These are phyloP conservation scores for Fusarium dimerum DNA, from an alignment of 2,329 filamentous ascomycete species.

Conservation along the genomic window DNA sequence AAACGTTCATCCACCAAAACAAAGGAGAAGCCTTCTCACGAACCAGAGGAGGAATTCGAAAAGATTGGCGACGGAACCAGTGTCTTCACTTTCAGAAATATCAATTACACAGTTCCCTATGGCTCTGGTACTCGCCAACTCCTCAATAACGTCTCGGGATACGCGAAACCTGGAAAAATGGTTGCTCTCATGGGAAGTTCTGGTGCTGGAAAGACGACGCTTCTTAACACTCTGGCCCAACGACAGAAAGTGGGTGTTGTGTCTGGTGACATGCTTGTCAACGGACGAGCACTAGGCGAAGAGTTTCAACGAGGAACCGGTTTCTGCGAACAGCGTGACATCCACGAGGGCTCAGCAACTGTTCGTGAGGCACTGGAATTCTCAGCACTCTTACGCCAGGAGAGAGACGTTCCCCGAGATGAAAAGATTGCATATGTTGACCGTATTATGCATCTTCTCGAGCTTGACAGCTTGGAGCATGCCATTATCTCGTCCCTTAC, in stretches of 20 bases:
- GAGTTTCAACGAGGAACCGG: slow-evolving; percentile 80
- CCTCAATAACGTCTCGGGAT: slow-evolving; percentile 63
- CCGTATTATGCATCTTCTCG: slow-evolving; percentile 63
- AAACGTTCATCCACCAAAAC: neutral
- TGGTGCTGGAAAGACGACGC: slow-evolving; percentile 81
- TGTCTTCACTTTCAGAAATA: slow-evolving; percentile 70
- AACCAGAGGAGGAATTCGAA: slow-evolving; percentile 13
- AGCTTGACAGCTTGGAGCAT: slow-evolving; percentile 64
- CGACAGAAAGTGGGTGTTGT: slow-evolving; percentile 74
- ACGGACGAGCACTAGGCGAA: slow-evolving; percentile 65
- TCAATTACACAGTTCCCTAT: slow-evolving; percentile 69
- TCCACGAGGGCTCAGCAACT: slow-evolving; percentile 64
- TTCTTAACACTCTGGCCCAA: slow-evolving; percentile 75
- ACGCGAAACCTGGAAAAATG: slow-evolving; percentile 78
- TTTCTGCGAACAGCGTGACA: slow-evolving; percentile 62
- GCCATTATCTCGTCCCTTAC: slow-evolving; percentile 61
- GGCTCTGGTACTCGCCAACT: slow-evolving; percentile 34
- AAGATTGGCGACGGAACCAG: slow-evolving; percentile 33
- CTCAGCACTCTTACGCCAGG: slow-evolving; percentile 63
- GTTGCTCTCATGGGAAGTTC: slow-evolving; percentile 80
- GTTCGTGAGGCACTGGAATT: slow-evolving; percentile 67
- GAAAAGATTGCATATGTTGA: slow-evolving; percentile 69
- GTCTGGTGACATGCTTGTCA: slow-evolving; percentile 73
- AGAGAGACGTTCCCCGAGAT: slow-evolving; percentile 50
- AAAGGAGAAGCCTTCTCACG: neutral